Conservation (phyloP, 108 stramenopile species). For the Nitzschia sp. region DNA sequence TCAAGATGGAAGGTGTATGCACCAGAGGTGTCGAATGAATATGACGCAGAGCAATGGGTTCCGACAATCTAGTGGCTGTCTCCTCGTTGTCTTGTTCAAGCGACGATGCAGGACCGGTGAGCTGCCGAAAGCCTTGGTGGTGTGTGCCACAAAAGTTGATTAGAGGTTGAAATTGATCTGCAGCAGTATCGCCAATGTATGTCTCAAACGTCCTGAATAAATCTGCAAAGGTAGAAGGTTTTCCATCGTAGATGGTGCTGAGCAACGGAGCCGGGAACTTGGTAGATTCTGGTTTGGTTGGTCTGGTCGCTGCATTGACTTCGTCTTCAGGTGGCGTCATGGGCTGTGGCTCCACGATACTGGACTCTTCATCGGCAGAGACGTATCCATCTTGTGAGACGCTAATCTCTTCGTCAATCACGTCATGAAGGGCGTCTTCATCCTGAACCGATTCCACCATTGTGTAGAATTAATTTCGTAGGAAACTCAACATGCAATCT, state of each 20-base stretch:
- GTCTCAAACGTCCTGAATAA: conserved; percentile 21
- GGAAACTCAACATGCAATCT: too few relatives aligned
- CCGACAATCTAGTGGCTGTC: conserved; percentile 10
- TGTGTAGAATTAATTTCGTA: too few relatives aligned
- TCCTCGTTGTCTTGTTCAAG: neutral
- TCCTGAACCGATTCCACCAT: too few relatives aligned
- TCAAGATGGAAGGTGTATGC: conserved; percentile 25
- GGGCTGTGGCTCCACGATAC: too few relatives aligned
- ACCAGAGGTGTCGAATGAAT: conserved; percentile 36
- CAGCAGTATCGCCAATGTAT: conserved; percentile 20
- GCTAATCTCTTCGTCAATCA: too few relatives aligned
- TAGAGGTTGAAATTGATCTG: conserved; percentile 22
- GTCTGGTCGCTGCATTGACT: too few relatives aligned
- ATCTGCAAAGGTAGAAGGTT: conserved; percentile 11
- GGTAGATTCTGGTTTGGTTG: neutral
- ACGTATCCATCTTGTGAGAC: neutral
- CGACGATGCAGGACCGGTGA: neutral
- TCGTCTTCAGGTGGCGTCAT: too few relatives aligned
- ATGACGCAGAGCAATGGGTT: conserved; percentile 33
- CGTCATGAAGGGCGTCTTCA: too few relatives aligned
- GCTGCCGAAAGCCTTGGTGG: conserved; percentile 17
- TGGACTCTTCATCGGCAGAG: neutral
- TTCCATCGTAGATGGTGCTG: conserved; percentile 14
- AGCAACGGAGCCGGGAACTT: conserved; percentile 5
- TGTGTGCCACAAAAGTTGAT: conserved; percentile 21